Evolutionary conservation across 495 filamentous ascomycete species (phyloP), one percentile per base, ranked within the genome.

Genomic region (Umbilicaria muhlenbergii): DNA sequence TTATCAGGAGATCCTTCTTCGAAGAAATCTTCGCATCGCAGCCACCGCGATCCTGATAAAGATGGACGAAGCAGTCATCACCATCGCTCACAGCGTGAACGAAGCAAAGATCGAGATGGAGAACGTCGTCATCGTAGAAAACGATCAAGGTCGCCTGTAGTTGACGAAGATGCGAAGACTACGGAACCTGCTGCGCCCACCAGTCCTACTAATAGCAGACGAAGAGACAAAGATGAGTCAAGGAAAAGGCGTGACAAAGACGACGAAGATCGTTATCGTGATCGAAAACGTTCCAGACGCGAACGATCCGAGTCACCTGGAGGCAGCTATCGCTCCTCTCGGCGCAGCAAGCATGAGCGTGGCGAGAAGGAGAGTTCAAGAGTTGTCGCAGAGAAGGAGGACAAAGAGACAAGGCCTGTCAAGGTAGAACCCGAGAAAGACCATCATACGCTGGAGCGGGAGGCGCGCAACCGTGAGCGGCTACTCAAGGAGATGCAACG

Each of bases 401-500:
- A n/a, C 51, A 49, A 42, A 49, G 55, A 7, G 32, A 39, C 15
- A 14, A 35, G 46, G 15, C 12, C 34, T 2, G 43, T 49, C 21
- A 35, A 43, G 13, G 48, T 62, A 14, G 67, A 66, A 8, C 65
- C 67, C 0, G 62, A 64, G 11, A 67, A 71, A 49, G 81, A 94
- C 54, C 76, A 79, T 0, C 78, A 88, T 51, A 80, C 81, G 0
- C 63, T 80, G 1, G 86, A 89, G 54, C 78, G 86, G 13, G 81
- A 86, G 56, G 77, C 77, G 11, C 69, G 82, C 12, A 78, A 86
- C 46, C 68, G 81, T 11, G 86, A 89, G 56, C 70, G 86, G 11
- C 58, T 88, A 36, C 66, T 82, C 5, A 83, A 83, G 48, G 86
- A 92, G 57, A 71, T 84, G 39, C 77, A 87, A 58, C 75, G 81